Base-by-base conservation (phyloP, 805 yeast species). In the Lipomyces kockii region DNA sequence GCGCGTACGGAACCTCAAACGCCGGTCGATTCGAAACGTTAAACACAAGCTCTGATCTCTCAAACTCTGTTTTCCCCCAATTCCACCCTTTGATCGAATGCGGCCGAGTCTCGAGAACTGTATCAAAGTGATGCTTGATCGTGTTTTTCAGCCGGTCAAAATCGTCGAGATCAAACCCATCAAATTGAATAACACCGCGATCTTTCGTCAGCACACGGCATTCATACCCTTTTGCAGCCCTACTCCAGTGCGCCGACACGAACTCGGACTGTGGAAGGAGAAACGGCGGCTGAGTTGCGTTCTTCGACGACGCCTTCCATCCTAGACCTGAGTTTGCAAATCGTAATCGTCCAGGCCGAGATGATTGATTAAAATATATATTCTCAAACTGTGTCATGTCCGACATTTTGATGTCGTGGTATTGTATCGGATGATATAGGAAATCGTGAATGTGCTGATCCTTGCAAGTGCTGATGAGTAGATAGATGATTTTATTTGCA, bases 21-120 rank as follows among this genome's bases (percentile, higher is more conserved):
- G 89, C 86, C 2, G 99, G 98, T 74, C 90, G 89, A 73, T 92
- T 92, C 75, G 90, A 90, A 27, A 93, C 88, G 66, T 88, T 87
- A 79, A 95, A 93, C 35, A 91, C 86, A 78, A 95, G 82, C 78
- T 95, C 99, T 74, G 92, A 91, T 78, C 97, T 86, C 25, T 97
- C 97, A 76, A 95, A 86, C 77, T 93, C 97, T 17, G 94, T 84
- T 71, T 89, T 87, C 63, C 99, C 99, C 99, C 99, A 95, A 79
- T 95, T 95, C 99, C 99, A 95, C 39, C 99, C 99, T 80, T 97
- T 86, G 71, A 95, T 81, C 3, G 97, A 90, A 79, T 95, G 99
- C 74, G 94, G 98, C 74, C 84, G 87, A 70, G 85, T 89, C 74
- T 95, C 98, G 66, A 95, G 83, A 64, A 85, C 85, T 55, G 91